Base-by-base conservation (phyloP, 495 filamentous ascomycete genomes). In the Neurospora sp. region DNA sequence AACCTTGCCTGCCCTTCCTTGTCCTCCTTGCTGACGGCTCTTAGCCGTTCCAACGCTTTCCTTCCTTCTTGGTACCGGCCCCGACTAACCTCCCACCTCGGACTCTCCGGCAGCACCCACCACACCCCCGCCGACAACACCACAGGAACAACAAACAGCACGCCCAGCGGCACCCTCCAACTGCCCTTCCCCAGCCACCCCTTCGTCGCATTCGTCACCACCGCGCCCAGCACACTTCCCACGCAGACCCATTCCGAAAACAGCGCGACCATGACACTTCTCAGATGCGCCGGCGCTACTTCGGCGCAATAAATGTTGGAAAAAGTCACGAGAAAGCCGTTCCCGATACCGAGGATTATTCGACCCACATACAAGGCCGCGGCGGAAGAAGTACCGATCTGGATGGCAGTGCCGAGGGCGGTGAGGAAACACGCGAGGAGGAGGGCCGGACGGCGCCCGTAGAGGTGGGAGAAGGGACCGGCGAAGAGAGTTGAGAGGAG, bases 41-140 rank as follows among this genome's bases (percentile, higher is more conserved):
- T 75, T 35, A 83, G n/a, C n/a, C 37, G 42, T 9, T 77, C 76
- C 44, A 89, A 79, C 5, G 85, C 78, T 70, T 76, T 82, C 39
- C 79, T 80, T 18, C 85, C 88, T 69, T 85, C 79, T 9, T 82
- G 84, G 14, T 79, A 45, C 45, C 80, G 79, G 0, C 85, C 84
- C 59, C 84, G 80, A 69, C 83, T 83, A 20, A 89, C 78, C 37
- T 90, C 80, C 85, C 88, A 91, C 18, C 89, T 84, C 3, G 89
- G 89, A 22, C 85, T 87, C 77, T 90, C 88, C 0, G 88, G 88
- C 37, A 90, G 84, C 75, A 89, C 87, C 70, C 89, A 79, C 70
- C 89, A 79, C 12, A 89, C 76, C 7, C 85, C 86, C 27, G 84
- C 76, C 27, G 81, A 76, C 59, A 89, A 72, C 69, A 90, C 70